Percentiles rank a stretch among this genome's conserved stretches.
Conservation (phyloP, 2,329 filamentous ascomycete genomes). For the Thelonectria olida region DNA sequence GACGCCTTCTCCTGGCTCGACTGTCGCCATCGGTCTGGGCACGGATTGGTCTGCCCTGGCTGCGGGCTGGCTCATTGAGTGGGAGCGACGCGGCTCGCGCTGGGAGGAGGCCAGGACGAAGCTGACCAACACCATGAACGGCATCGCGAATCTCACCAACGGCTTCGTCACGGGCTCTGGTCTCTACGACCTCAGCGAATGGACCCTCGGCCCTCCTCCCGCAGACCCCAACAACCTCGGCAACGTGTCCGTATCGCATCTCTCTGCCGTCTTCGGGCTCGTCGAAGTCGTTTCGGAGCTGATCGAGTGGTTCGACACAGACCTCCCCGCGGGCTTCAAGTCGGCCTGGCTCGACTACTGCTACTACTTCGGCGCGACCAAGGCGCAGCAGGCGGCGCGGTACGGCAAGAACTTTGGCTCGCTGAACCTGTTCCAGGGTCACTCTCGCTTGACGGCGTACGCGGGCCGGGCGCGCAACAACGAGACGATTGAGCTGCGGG, state of each 20-base stretch:
- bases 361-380: conserved; percentile 62
- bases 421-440: conserved; percentile 61
- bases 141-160: conserved; percentile 64
- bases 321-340: conserved; percentile 58
- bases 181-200: conserved; percentile 59
- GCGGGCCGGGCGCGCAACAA: conserved; percentile 56
- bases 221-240: conserved; percentile 62
- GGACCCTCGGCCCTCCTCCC: conserved; percentile 61
- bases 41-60: conserved; percentile 69
- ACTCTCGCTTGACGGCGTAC: conserved; percentile 67
- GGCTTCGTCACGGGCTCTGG: conserved; percentile 67
- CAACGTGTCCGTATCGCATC: conserved; percentile 61
- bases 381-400: conserved; percentile 59
- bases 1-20: conserved; percentile 51
- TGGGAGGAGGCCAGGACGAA: conserved; percentile 63
- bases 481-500: conserved; percentile 56
- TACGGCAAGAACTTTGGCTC: conserved; percentile 62
- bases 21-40: conserved; percentile 61
- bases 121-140: conserved; percentile 57
- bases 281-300: conserved; percentile 66
- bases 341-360: conserved; percentile 68
- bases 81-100: conserved; percentile 63
- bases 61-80: conserved; percentile 66
- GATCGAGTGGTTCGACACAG: conserved; percentile 57
- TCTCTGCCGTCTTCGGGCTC: conserved; percentile 67